Conservation (phyloP, 345 rosid genomes). For the Euphorbia lathyris region DNA sequence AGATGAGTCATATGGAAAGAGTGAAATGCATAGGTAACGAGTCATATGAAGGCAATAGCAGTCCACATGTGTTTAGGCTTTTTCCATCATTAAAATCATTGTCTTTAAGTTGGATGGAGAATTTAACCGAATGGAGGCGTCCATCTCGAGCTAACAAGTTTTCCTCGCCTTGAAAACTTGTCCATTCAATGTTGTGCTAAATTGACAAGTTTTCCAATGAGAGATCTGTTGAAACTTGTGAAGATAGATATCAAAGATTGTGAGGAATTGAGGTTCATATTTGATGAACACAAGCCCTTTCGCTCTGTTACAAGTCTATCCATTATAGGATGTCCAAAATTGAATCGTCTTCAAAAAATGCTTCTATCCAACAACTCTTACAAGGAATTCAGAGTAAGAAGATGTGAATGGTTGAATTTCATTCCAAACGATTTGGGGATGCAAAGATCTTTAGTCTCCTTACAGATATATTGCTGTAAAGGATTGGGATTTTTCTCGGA, state of each 20-base stretch:
- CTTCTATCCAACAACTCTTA: not conserved
- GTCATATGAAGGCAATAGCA: not conserved
- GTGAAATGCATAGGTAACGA: conserved; percentile 2
- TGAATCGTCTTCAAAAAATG: not conserved
- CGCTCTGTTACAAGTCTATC: not conserved
- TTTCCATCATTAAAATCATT: not conserved
- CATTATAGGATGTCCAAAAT: not conserved
- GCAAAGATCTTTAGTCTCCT: not conserved
- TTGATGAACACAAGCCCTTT: not conserved
- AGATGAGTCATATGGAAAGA: too few species aligned
- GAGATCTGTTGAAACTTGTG: not conserved
- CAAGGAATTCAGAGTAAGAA: not conserved
- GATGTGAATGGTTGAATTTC: not conserved
- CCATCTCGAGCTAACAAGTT: not conserved
- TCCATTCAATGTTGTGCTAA: too few species aligned
- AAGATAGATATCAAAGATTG: not conserved
- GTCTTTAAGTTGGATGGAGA: not conserved
- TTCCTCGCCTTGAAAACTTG: conserved; percentile 13
- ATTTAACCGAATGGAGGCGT: not conserved
- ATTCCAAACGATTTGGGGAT: not conserved
- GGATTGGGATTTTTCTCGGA: too few species aligned
- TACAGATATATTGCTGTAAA: too few species aligned
- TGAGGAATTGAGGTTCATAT: not conserved
- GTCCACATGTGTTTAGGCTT: not conserved
- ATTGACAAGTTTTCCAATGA: not conserved